phyloP scores from a whole-genome alignment of 1,284 basidiomycete genomes.

The Tilletiopsis washingtonensis region DNA sequence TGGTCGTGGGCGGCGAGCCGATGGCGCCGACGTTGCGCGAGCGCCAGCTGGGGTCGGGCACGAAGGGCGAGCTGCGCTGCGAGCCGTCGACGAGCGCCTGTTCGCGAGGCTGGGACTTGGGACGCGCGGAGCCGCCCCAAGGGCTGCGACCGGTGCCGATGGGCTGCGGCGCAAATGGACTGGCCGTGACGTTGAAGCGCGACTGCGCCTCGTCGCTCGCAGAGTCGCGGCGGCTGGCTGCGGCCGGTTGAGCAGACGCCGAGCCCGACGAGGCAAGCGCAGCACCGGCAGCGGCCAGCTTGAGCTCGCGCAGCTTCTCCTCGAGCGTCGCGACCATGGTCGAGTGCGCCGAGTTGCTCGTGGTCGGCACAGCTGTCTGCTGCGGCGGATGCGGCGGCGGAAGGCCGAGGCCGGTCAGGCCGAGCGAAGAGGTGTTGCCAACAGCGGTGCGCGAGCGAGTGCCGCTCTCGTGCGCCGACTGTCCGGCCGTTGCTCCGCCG shows the following conservation, averaged over 20 bases:
- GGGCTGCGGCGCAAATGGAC: not conserved
- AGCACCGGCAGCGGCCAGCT: too few relatives aligned
- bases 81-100: too few relatives aligned
- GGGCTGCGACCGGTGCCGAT: not conserved
- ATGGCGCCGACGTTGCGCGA: not conserved
- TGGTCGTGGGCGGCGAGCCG: too few relatives aligned
- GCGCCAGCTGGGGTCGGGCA: not conserved
- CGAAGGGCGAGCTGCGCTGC: not conserved
- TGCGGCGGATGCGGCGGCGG: not conserved
- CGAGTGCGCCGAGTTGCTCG: too few relatives aligned
- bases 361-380: too few relatives aligned
- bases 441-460: not conserved
- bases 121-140: not conserved
- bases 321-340: too few relatives aligned
- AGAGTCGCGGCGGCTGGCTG: too few relatives aligned
- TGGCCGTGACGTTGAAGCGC: too few relatives aligned
- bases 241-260: too few relatives aligned
- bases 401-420: not conserved
- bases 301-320: too few relatives aligned
- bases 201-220: too few relatives aligned
- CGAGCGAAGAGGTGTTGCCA: not conserved
- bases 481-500: not conserved
- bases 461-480: not conserved
- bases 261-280: too few relatives aligned
- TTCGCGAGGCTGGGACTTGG: not conserved